These are phyloP conservation scores for Orychophragmus violaceus DNA, from an alignment of 345 rosid genomes.

Conservation along the genomic window DNA sequence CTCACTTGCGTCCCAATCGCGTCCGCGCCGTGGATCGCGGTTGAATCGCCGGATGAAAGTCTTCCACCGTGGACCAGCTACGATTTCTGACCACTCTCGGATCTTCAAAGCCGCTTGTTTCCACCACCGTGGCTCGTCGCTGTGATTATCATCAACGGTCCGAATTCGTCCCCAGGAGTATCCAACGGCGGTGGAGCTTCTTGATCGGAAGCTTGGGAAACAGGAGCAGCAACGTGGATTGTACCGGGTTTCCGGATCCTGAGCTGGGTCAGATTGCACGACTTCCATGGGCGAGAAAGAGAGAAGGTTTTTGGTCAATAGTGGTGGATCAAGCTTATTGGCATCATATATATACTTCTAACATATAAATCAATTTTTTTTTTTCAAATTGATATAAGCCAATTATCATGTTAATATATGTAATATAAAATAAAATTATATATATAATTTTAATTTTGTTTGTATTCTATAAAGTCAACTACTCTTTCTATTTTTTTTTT, in stretches of 20 bases:
- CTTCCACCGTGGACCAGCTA: slow-evolving; percentile 96
- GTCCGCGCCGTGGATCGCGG: slow-evolving; percentile 38
- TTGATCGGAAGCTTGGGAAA: slow-evolving; percentile 48
- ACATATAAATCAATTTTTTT: not conserved
- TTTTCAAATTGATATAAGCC: not conserved
- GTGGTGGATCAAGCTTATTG: not conserved
- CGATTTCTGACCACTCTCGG: slow-evolving; percentile 93
- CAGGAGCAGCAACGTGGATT: slow-evolving; percentile 47
- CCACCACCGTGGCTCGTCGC: slow-evolving; percentile 48
- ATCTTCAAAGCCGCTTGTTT: slow-evolving; percentile 42
- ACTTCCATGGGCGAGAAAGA: slow-evolving; percentile 15
- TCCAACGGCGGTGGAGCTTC: slow-evolving; percentile 16
- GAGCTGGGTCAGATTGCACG: slow-evolving; percentile 10
- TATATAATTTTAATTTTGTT: too few relatives aligned
- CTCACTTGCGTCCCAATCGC: slow-evolving; percentile 42
- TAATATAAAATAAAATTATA: too few relatives aligned
- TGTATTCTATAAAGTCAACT: not conserved
- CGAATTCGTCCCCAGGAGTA: slow-evolving; percentile 44
- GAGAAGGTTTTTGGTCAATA: not conserved
- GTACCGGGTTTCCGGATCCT: slow-evolving; percentile 24
- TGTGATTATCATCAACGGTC: slow-evolving; percentile 24
- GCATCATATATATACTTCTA: not conserved
- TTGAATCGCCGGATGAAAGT: slow-evolving; percentile 87
- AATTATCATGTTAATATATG: not conserved
- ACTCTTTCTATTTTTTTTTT: not conserved